phyloP scores from a whole-genome alignment of 2,329 filamentous ascomycete genomes.

The Huntiella bhutanensis region DNA sequence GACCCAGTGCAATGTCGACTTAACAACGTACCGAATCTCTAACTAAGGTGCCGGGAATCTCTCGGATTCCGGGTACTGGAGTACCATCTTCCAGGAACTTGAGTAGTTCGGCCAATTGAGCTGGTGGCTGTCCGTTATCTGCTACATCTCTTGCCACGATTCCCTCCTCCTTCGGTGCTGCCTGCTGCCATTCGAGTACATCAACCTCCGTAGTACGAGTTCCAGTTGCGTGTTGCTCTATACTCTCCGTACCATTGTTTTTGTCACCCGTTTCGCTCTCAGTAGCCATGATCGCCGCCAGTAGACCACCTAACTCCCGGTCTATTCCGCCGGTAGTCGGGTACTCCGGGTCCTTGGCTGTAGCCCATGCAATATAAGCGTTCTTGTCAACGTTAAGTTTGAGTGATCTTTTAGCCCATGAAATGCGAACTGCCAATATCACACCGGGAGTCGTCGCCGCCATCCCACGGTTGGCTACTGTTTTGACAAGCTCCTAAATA shows the following conservation, averaged over 20 bases:
- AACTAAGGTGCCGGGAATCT: conserved; percentile 67
- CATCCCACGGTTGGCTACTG: conserved; percentile 29
- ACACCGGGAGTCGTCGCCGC: conserved; percentile 27
- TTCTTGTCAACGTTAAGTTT: conserved; percentile 42
- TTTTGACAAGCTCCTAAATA: conserved; percentile 16
- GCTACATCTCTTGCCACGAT: conserved; percentile 21
- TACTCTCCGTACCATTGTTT: conserved; percentile 3
- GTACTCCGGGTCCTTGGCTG: conserved; percentile 17
- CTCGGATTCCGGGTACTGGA: conserved; percentile 68
- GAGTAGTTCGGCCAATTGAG: conserved; percentile 59
- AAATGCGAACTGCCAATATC: conserved; percentile 32
- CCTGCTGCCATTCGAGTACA: conserved; percentile 27
- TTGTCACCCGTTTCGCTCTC: background rate
- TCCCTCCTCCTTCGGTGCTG: conserved; percentile 29
- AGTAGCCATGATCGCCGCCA: background rate
- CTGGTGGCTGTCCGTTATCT: conserved; percentile 16
- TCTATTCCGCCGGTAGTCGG: conserved; percentile 15
- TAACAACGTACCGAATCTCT: conserved; percentile 40
- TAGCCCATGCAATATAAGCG: conserved; percentile 47
- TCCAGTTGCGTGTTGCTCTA: background rate
- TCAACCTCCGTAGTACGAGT: conserved; percentile 3
- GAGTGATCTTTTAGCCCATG: conserved; percentile 40
- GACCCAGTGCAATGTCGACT: background rate
- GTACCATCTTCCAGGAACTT: conserved; percentile 67
- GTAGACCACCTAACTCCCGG: conserved; percentile 17